These are phyloP conservation scores for Dendrobium huoshanense DNA, from an alignment of 106 monocot genomes.

Conservation along the genomic window DNA sequence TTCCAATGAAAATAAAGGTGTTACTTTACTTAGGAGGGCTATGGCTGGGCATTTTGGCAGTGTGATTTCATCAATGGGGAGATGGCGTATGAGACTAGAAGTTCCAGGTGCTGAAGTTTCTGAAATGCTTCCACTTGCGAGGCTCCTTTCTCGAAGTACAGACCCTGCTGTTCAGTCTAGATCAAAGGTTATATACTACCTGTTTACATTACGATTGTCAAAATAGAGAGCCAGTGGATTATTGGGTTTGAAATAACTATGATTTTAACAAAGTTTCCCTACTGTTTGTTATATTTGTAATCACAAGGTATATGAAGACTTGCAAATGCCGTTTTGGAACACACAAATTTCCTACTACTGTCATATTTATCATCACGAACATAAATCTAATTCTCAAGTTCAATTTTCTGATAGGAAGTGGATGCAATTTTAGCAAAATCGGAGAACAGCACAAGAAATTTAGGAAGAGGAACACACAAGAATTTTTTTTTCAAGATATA, in stretches of 20 bases:
- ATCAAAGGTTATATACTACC: conserved; percentile 55
- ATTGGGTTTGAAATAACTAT: neutral
- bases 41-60: conserved; percentile 82
- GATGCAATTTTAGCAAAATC: too few species aligned
- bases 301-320: neutral
- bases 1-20: conserved; percentile 30
- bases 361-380: neutral
- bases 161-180: conserved; percentile 94
- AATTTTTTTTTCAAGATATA: too few species aligned
- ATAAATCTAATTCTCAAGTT: neutral
- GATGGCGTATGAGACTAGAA: conserved; percentile 95
- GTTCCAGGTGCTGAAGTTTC: conserved; percentile 94
- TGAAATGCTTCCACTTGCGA: conserved; percentile 98
- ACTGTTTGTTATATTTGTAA: neutral
- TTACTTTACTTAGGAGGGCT: conserved; percentile 59
- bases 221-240: neutral
- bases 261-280: neutral
- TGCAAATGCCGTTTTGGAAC: neutral
- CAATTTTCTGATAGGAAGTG: neutral
- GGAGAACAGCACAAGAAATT: too few species aligned
- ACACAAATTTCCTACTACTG: neutral
- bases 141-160: conserved; percentile 92
- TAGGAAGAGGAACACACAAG: too few species aligned
- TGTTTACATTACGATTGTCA: neutral
- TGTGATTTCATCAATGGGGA: conserved; percentile 89